Evolutionary conservation across 345 rosid genomes (phyloP), one percentile per base, ranked within the genome.

Genomic region (Euphorbia peplus): DNA sequence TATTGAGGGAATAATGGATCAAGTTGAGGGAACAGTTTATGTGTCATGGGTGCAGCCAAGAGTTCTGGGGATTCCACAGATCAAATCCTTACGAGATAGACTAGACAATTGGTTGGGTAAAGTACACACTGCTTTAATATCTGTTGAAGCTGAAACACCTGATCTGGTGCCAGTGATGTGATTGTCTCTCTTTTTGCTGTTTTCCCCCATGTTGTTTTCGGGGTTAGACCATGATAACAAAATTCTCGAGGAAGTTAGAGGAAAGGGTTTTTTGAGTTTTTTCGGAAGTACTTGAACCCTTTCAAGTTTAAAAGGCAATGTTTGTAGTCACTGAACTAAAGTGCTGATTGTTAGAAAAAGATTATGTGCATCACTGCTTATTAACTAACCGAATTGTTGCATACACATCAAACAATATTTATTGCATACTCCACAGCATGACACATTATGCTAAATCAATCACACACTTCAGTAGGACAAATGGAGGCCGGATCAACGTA

Each of bases 21-120:
- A 95, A 89, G 99, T 95, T 44, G 89, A 90, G 71, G 96, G 97
- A 69, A 88, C 90, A 5, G 91, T 95, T 16, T 81, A 95, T 0
- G 87, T 95, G 18, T 92, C 99, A 3, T 95, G 99, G 99, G 99
- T 93, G 58, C 99, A 95, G 77, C 99, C 99, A 1, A 85, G 99
- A 80, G 99, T 95, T 73, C 70, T 95, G 84, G 99, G 97, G 65
- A 95, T 89, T 55, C 80, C 90, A 29, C 99, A 95, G 83, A 83
- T 95, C 83, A 87, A 80, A 76, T 87, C 97, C 37, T 83, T 95
- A 85, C 83, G 89, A 32, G 96, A 90, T 68, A 96, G 91, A 51
- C 75, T 95, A 73, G 90, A 95, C 74, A 78, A 22, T 66, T 95
- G 99, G 98, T 70, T 87, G 69, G 96, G 68, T 69, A 92, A 89